A percentile compares a stretch with the other conserved stretches of the same genome.
Conservation (phyloP, 257 asterid genomes). For the Salvia splendens region DNA sequence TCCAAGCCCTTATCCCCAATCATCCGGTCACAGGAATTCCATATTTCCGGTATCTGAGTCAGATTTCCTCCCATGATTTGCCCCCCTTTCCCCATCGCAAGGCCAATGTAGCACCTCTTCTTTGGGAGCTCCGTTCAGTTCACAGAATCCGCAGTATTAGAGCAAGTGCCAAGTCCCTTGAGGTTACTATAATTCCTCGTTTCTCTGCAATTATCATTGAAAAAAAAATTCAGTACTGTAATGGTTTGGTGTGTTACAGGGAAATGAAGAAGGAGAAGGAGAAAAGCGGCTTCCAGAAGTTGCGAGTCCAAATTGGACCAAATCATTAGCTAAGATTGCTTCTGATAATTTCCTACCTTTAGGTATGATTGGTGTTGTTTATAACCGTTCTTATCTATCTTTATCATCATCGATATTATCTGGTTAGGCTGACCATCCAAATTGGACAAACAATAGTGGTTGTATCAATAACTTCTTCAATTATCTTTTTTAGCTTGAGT, state of each 20-base stretch:
- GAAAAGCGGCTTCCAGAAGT: conserved; percentile 35
- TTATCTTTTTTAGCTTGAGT: background rate
- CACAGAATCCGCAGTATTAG: conserved; percentile 37
- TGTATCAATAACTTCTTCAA: conserved; percentile 5
- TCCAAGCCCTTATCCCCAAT: conserved; percentile 35
- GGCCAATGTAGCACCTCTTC: conserved; percentile 21
- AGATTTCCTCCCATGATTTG: conserved; percentile 3
- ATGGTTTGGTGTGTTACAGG: conserved; percentile 47
- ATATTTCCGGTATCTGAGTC: conserved; percentile 28
- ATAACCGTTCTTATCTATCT: background rate
- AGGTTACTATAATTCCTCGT: conserved; percentile 41
- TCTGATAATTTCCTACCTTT: conserved; percentile 75
- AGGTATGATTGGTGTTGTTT: conserved; percentile 43
- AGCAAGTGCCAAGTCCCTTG: conserved; percentile 47
- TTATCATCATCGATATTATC: background rate
- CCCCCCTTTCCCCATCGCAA: conserved; percentile 22
- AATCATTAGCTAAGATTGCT: conserved; percentile 51
- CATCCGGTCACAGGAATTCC: conserved; percentile 38
- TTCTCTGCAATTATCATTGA: background rate
- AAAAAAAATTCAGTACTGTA: conserved; percentile 1
- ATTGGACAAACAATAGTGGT: background rate
- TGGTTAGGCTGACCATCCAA: background rate
- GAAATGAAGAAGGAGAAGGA: conserved; percentile 46
- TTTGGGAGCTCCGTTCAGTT: conserved; percentile 38
- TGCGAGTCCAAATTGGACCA: conserved; percentile 43